Evolutionary conservation across 352 stramenopile species (phyloP).

Genomic region (Phytophthora sp.): DNA sequence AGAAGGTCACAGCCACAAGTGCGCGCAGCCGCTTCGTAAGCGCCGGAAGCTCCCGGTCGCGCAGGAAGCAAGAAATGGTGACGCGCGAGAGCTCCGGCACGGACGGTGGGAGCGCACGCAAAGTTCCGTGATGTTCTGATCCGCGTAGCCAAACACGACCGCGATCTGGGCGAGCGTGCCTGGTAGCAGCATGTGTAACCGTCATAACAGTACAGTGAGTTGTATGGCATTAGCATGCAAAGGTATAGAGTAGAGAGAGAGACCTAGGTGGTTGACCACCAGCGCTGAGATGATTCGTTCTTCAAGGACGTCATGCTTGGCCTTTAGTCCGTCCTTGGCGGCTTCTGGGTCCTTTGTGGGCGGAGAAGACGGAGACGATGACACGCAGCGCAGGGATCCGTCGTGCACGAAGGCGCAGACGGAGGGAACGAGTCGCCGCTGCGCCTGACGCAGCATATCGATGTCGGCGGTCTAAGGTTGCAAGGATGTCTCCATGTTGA

Average conservation of each 20-base stretch:
- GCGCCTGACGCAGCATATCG: slow-evolving; percentile 16
- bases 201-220: slow-evolving; percentile 1
- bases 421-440: slow-evolving; percentile 20
- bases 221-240: neutral
- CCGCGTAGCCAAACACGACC: slow-evolving; percentile 69
- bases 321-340: neutral
- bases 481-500: slow-evolving; percentile 5
- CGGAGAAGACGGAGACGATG: neutral
- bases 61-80: slow-evolving; percentile 72
- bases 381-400: neutral
- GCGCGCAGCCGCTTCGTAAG: slow-evolving; percentile 65
- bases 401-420: slow-evolving; percentile 1
- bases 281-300: slow-evolving; percentile 81
- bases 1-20: slow-evolving; percentile 79
- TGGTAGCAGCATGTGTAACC: neutral
- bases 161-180: slow-evolving; percentile 73
- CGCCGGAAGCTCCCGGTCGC: slow-evolving; percentile 51
- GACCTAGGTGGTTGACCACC: slow-evolving; percentile 71
- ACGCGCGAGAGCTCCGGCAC: slow-evolving; percentile 81
- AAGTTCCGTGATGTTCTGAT: slow-evolving; percentile 79
- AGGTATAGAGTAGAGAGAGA: neutral
- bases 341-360: neutral
- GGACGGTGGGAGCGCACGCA: slow-evolving; percentile 71
- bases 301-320: slow-evolving; percentile 26
- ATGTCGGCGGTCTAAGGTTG: neutral